Conservation (phyloP, 805 yeast genomes). For the Yarrowia deformans region DNA sequence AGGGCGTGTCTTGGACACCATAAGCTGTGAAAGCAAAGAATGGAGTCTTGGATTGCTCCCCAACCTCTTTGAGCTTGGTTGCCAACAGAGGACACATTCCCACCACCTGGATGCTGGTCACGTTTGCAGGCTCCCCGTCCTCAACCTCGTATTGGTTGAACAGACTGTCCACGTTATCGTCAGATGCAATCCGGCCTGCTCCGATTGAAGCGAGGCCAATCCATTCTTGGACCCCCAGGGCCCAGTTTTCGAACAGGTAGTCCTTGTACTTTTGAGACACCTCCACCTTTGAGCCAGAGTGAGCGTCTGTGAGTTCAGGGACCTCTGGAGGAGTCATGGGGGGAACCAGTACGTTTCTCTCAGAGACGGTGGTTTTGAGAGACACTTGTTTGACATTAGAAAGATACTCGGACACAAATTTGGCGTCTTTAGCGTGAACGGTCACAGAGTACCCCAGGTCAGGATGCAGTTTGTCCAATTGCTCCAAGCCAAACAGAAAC, state of each 20-base stretch:
- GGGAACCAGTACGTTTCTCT: slow-evolving; percentile 8
- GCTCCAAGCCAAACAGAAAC: slow-evolving; percentile 43
- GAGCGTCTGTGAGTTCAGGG: slow-evolving; percentile 25
- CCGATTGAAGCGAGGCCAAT: slow-evolving; percentile 42
- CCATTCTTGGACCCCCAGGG: slow-evolving; percentile 44
- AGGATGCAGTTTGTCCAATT: slow-evolving; percentile 37
- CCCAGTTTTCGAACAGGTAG: slow-evolving; percentile 43
- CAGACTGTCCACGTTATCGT: slow-evolving; percentile 41
- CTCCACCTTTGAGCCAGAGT: slow-evolving; percentile 7
- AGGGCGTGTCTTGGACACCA: slow-evolving; percentile 45
- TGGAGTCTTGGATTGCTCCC: slow-evolving; percentile 31
- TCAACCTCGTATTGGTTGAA: slow-evolving; percentile 42
- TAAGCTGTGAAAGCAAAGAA: slow-evolving; percentile 41
- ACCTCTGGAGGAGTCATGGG: slow-evolving; percentile 6
- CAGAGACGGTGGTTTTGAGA: neutral
- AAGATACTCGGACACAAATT: neutral
- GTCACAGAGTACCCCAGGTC: slow-evolving; percentile 1
- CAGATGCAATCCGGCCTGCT: slow-evolving; percentile 40
- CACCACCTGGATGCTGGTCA: slow-evolving; percentile 4
- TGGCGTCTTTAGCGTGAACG: neutral
- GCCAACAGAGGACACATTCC: slow-evolving; percentile 22
- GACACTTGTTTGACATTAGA: neutral
- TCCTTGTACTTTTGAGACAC: slow-evolving; percentile 12
- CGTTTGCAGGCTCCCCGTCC: slow-evolving; percentile 3
- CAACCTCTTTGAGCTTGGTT: slow-evolving; percentile 8